A percentile compares a stretch with the other conserved stretches of the same genome.
Conservation (phyloP, 352 stramenopile genomes). For the Albugo laibachii region DNA sequence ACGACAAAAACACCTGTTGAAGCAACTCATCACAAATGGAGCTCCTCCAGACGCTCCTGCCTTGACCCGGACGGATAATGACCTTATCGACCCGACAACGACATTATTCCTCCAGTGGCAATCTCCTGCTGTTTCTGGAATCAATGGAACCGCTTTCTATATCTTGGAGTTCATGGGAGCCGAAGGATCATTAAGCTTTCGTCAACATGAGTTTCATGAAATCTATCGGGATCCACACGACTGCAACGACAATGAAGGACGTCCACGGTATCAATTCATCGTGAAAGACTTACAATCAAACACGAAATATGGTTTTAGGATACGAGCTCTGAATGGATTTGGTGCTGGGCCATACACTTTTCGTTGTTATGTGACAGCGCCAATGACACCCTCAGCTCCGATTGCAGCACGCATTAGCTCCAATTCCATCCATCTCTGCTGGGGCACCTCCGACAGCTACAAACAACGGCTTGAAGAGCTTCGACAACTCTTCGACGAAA, state of each 20-base stretch:
- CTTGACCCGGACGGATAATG: conserved; percentile 30
- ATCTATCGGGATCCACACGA: conserved; percentile 78
- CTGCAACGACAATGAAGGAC: conserved; percentile 54
- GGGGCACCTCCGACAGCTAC: conserved; percentile 54
- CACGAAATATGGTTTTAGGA: conserved; percentile 78
- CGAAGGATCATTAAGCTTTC: conserved; percentile 41
- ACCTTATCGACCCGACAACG: conserved; percentile 44
- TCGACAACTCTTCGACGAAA: conserved; percentile 59
- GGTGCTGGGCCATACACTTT: conserved; percentile 74
- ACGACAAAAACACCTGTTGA: conserved; percentile 44
- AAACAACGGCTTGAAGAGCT: conserved; percentile 46
- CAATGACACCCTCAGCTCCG: conserved; percentile 38
- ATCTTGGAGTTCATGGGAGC: conserved; percentile 60
- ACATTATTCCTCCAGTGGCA: conserved; percentile 46
- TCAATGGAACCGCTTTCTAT: conserved; percentile 62
- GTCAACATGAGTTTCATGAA: conserved; percentile 53
- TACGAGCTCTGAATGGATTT: conserved; percentile 83
- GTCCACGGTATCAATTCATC: conserved; percentile 57
- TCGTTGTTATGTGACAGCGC: conserved; percentile 67
- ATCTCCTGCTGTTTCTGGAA: conserved; percentile 19
- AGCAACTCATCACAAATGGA: conserved; percentile 42
- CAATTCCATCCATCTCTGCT: conserved; percentile 56
- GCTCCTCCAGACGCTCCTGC: conserved; percentile 28
- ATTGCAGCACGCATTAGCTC: conserved; percentile 35
- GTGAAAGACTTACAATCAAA: conserved; percentile 48